Conservation (phyloP, 805 yeast genomes). For the Komagataella pseudopastoris region DNA sequence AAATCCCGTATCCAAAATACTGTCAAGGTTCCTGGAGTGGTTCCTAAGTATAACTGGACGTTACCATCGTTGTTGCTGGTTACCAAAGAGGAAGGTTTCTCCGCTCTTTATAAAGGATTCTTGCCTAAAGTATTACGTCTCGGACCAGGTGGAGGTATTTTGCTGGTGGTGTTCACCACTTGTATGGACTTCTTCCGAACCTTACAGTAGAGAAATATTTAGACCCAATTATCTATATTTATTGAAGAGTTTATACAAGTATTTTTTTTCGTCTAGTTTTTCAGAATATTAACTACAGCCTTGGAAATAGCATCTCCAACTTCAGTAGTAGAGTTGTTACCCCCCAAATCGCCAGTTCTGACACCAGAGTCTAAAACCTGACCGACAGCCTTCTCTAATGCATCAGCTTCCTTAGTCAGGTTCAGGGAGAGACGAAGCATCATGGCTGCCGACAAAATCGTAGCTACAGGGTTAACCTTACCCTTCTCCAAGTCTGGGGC, state of each 20-base stretch:
- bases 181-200: constrained; percentile 88
- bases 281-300: constrained; percentile 35
- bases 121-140: constrained; percentile 92
- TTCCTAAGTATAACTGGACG: constrained; percentile 88
- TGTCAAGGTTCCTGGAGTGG: constrained; percentile 52
- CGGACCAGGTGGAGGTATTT: constrained; percentile 99
- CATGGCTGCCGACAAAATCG: constrained; percentile 93
- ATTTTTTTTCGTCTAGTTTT: background rate
- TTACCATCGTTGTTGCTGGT: constrained; percentile 64
- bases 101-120: constrained; percentile 90
- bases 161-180: constrained; percentile 90
- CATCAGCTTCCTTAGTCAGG: constrained; percentile 72
- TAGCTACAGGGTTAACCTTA: constrained; percentile 91
- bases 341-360: constrained; percentile 88
- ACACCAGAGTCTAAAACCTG: constrained; percentile 70
- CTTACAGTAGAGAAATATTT: constrained; percentile 17
- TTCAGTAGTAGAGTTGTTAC: constrained; percentile 69
- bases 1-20: constrained; percentile 89
- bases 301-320: constrained; percentile 90
- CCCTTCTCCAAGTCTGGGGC: constrained; percentile 88
- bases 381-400: constrained; percentile 79
- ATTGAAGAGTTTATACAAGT: background rate
- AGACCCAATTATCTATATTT: background rate
- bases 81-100: constrained; percentile 82
- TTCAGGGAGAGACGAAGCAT: constrained; percentile 88